Base-by-base conservation (phyloP, 2,329 filamentous ascomycete genomes). In the Westerdykella aurantiaca region DNA sequence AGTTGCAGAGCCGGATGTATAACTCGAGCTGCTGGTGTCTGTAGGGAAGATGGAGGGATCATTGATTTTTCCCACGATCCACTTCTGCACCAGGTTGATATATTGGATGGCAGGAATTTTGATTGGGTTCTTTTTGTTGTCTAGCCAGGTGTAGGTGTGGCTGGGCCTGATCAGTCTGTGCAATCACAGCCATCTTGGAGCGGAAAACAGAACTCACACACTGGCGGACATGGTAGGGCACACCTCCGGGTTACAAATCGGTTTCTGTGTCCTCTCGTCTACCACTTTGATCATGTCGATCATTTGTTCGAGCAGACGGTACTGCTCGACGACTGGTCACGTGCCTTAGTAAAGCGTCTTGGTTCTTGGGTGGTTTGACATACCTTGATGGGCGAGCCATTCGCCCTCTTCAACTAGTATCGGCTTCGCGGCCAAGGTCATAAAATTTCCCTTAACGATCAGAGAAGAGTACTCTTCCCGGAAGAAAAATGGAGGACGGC, bases 371-470 rank as follows among this genome's bases (percentile, higher is more conserved):
- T 21, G 31, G 38, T 22, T 21, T 41, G 39, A 48, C 51, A 25
- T 76, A 95, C 91, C 83, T 76, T 96, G 91, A 68, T 96, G 88
- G 50, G 90, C 90, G 56, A 96, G 79, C 91, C 91, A 97, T 70
- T 97, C 91, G 53, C 88, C 91, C 64, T 88, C 82, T 61, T 96
- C 91, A 37, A 96, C 87, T 44, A 93, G 90, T 73, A 91, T 90
- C 17, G 91, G 91, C 63, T 90, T 85, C 39, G 89, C 88, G 59
- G 90, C 94, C 47, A 97, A 72, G 10, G 91, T 96, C 84, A 95
- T 88, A 66, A 97, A 96, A 72, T 96, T 97, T 47, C 91, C 91
- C 73, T 91, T 95, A 61, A 96, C 90, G 53, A 95, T 95, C 61
- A 95, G 82, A 64, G 85, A 86, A 43, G 86, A 83, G 63, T 87